Evolutionary conservation across 2,329 filamentous ascomycete genomes (phyloP).

Genomic region (Lasiodiplodia sp.): DNA sequence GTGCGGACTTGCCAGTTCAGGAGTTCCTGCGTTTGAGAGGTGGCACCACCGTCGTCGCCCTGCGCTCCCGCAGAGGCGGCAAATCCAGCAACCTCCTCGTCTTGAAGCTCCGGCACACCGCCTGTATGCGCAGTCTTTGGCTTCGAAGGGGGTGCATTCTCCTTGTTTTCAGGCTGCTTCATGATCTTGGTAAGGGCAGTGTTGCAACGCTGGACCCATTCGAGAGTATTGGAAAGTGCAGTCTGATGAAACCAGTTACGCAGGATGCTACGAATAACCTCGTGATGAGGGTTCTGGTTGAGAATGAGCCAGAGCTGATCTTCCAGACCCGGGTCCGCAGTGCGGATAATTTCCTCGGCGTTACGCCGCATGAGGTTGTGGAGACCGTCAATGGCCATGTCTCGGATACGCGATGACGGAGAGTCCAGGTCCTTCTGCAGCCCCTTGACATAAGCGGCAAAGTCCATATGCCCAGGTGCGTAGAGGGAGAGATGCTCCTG

Average conservation of each 20-base stretch:
- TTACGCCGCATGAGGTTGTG: conserved; percentile 96
- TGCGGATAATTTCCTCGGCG: conserved; percentile 79
- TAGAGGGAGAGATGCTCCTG: conserved; percentile 92
- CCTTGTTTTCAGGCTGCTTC: conserved; percentile 58
- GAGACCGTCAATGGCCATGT: conserved; percentile 84
- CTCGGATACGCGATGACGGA: conserved; percentile 71
- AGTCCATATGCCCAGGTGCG: conserved; percentile 85
- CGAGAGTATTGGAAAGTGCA: conserved; percentile 76
- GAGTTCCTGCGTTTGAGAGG: conserved; percentile 73
- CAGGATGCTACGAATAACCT: conserved; percentile 85
- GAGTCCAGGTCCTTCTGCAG: conserved; percentile 81
- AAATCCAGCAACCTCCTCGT: conserved; percentile 97
- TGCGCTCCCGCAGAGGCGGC: conserved; percentile 73
- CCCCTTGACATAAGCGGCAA: conserved; percentile 80
- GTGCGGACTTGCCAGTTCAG: conserved; percentile 94
- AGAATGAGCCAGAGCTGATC: conserved; percentile 91
- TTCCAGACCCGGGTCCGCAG: conserved; percentile 80
- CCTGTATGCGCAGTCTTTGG: conserved; percentile 41
- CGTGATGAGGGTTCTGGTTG: conserved; percentile 77
- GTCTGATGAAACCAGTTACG: conserved; percentile 94
- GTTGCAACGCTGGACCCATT: conserved; percentile 92
- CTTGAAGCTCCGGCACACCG: conserved; percentile 78
- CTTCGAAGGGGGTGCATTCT: conserved; percentile 55
- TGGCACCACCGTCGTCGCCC: conserved; percentile 51
- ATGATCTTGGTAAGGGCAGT: conserved; percentile 84